These are phyloP conservation scores for Colletotrichum camelliae DNA, from an alignment of 2,329 filamentous ascomycete species.

Conservation along the genomic window DNA sequence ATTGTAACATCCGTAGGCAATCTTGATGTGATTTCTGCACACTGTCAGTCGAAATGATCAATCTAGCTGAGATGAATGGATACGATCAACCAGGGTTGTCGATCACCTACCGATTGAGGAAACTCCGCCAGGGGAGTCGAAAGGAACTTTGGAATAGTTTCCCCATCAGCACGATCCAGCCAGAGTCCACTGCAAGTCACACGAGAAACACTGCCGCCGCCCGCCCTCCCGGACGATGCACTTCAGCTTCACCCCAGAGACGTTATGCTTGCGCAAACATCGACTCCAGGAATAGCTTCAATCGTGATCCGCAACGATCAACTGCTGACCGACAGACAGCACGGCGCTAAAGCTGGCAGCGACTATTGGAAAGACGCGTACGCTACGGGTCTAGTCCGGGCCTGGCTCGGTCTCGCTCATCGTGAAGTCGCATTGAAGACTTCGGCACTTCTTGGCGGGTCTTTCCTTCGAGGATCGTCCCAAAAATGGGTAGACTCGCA, in stretches of 20 bases:
- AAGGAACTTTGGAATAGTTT: background rate
- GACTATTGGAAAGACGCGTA: background rate
- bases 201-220: background rate
- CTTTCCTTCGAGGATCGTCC: background rate
- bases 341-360: background rate
- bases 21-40: background rate
- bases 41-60: background rate
- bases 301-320: background rate
- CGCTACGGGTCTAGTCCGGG: background rate
- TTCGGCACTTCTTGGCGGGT: background rate
- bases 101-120: background rate
- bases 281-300: background rate
- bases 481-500: background rate
- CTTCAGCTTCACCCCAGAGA: background rate
- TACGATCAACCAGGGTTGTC: background rate
- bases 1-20: background rate
- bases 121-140: background rate
- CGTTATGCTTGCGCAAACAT: background rate
- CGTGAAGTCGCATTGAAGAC: background rate
- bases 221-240: background rate
- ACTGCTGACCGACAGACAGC: background rate
- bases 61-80: background rate
- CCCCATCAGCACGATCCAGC: background rate
- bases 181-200: background rate
- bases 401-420: background rate